Conservation (phyloP, 2,329 filamentous ascomycete genomes). For the Aspergillus pseudonomiae region DNA sequence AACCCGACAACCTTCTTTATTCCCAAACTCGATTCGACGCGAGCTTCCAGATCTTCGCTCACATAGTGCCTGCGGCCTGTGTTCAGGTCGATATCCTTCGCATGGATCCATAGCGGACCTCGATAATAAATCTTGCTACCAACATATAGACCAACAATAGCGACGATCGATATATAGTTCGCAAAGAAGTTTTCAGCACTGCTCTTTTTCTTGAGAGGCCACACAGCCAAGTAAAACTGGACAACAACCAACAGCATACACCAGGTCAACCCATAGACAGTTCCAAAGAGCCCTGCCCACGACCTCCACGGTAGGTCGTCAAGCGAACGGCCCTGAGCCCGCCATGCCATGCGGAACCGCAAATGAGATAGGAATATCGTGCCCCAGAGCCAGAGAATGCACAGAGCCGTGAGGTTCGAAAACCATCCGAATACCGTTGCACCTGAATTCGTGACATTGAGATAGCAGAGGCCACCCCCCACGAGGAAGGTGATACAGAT, state of each 20-base stretch:
- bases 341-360: constrained; percentile 67
- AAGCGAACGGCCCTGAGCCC: constrained; percentile 37
- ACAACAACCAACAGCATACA: constrained; percentile 49
- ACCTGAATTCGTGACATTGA: constrained; percentile 49
- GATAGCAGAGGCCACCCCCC: constrained; percentile 47
- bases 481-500: constrained; percentile 41
- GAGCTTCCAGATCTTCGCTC: background rate
- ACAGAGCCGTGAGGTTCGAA: constrained; percentile 64
- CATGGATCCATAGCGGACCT: constrained; percentile 38
- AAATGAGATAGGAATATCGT: constrained; percentile 69
- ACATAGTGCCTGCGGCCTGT: constrained; percentile 11
- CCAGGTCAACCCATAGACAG: constrained; percentile 49
- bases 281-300: constrained; percentile 47
- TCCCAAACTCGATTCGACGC: background rate
- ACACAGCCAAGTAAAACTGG: constrained; percentile 52
- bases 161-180: constrained; percentile 49
- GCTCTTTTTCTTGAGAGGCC: constrained; percentile 40
- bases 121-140: constrained; percentile 45
- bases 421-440: constrained; percentile 65
- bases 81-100: constrained; percentile 38
- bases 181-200: constrained; percentile 50
- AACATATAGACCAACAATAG: constrained; percentile 45
- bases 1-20: background rate
- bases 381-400: constrained; percentile 67
- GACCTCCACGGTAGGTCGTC: constrained; percentile 46